A percentile compares a stretch with the other conserved stretches of the same genome.
Conservation (phyloP, 371 early-diverging fungal species). For the Mucor saturninus region DNA sequence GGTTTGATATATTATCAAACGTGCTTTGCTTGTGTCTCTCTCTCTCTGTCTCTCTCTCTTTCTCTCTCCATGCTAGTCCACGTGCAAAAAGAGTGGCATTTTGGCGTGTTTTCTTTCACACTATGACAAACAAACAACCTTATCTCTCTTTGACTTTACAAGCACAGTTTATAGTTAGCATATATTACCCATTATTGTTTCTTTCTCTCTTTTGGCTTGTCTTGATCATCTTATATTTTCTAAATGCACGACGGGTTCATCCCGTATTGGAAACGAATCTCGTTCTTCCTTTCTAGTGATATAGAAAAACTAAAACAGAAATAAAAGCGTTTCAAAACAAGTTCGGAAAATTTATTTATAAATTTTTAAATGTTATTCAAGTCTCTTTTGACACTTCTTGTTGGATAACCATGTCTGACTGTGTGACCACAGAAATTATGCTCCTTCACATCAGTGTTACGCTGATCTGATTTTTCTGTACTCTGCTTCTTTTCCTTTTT, state of each 20-base stretch:
- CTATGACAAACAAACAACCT: too few species aligned
- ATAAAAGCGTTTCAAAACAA: background rate
- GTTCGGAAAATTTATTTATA: background rate
- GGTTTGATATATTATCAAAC: background rate
- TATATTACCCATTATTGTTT: too few species aligned
- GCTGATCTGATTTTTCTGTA: background rate
- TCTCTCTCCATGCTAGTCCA: too few species aligned
- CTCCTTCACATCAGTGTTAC: background rate
- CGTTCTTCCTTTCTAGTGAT: background rate
- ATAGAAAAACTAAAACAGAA: background rate
- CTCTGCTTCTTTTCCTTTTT: background rate
- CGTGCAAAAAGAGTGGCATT: too few species aligned
- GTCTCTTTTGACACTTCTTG: conserved; percentile 30
- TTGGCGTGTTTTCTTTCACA: too few species aligned
- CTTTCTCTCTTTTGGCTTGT: too few species aligned
- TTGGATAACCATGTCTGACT: conserved; percentile 11
- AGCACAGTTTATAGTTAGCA: too few species aligned
- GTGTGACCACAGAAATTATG: conserved; percentile 21
- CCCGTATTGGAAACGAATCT: background rate
- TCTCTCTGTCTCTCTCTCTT: too few species aligned
- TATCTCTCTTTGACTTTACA: too few species aligned
- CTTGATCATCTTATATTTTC: background rate
- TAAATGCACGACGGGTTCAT: background rate
- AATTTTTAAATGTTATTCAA: conserved; percentile 26
- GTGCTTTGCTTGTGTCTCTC: background rate